These are phyloP conservation scores for Cylindrodendrum hubeiense DNA, from an alignment of 2,329 filamentous ascomycete species.

Conservation along the genomic window DNA sequence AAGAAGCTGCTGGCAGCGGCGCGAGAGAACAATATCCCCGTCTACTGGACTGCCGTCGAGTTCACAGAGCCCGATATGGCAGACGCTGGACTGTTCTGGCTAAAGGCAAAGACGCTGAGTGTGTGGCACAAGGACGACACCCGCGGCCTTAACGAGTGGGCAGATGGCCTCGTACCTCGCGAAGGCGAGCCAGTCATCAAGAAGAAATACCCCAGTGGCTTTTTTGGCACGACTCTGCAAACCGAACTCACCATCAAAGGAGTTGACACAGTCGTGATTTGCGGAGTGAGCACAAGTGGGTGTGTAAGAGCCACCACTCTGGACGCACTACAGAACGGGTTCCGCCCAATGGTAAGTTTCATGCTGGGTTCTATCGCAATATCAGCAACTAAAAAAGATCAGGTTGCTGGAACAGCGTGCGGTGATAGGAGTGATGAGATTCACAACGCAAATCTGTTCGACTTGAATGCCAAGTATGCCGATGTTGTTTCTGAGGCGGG, in stretches of 20 bases:
- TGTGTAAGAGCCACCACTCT: slow-evolving; percentile 59
- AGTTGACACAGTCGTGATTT: slow-evolving; percentile 59
- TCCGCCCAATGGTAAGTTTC: slow-evolving; percentile 56
- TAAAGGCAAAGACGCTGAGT: slow-evolving; percentile 55
- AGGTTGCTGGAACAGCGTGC: slow-evolving; percentile 59
- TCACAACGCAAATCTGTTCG: slow-evolving; percentile 58
- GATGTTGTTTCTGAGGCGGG: slow-evolving; percentile 58
- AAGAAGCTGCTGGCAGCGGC: slow-evolving; percentile 54
- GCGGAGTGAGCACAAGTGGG: slow-evolving; percentile 61
- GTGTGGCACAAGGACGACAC: slow-evolving; percentile 56
- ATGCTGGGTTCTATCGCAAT: too few species aligned
- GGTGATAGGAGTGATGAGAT: slow-evolving; percentile 59
- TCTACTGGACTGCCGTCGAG: slow-evolving; percentile 59
- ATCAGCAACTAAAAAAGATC: neutral
- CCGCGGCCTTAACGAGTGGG: slow-evolving; percentile 53
- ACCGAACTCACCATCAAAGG: slow-evolving; percentile 52
- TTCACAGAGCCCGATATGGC: slow-evolving; percentile 58
- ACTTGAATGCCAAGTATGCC: slow-evolving; percentile 60
- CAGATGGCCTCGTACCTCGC: slow-evolving; percentile 53
- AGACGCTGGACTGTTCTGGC: slow-evolving; percentile 58
- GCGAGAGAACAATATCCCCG: slow-evolving; percentile 51
- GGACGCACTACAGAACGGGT: slow-evolving; percentile 59
- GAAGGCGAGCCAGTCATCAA: slow-evolving; percentile 51
- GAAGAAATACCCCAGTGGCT: slow-evolving; percentile 50
- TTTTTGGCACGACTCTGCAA: slow-evolving; percentile 59